Base-by-base conservation (phyloP, 306 rosid genomes). In the Hippophae rhamnoides region DNA sequence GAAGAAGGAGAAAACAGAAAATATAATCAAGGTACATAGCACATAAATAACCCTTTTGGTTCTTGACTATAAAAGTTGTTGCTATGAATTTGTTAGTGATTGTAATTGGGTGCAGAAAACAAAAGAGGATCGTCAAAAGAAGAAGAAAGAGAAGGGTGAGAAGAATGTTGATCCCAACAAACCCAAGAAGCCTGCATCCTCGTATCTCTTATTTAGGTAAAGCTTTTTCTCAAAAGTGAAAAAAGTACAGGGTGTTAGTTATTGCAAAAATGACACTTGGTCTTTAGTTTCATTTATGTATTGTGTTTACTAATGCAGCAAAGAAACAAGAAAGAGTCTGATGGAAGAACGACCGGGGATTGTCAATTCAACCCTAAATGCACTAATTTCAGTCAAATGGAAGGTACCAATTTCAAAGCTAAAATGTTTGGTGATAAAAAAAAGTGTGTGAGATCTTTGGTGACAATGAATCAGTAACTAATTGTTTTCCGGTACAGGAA, bases 1-100 rank as follows among this genome's bases (percentile, higher is more conserved):
- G 86, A 88, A 92, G 73, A 92, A 92, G 75, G 97, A 92, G 79
- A 92, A 88, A 75, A 84, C 88, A 48, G 85, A 93, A 3, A 86
- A 82, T 43, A 74, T 88, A 2, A 82, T 86, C 72, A 88, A 93
- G 89, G 97, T 85, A 25, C 6, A 1, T 60, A n/a, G 3, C 3
- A 25, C 9, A n/a, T 9, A 6, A 3, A 3, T 1, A 6, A 12
- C 7, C 40, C 6, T 49, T 5, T 49, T 49, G 7, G 14, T 6
- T 13, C 14, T 46, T 46, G 50, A n/a, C 7, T 49, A 5, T 12
- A 49, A 0, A 5, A 5, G 6, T 8, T 4, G n/a, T 12, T 49
- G 53, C 2, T 2, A 11, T 2, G 14, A 2, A 49, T 3, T 8
- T 12, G 3, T 56, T 9, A 10, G 7, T 11, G 65, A 60, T 60